Evolutionary conservation across 805 yeast genomes (phyloP), one percentile per base, ranked within the genome.

Genomic region (Zygoascus bituminiphila): DNA sequence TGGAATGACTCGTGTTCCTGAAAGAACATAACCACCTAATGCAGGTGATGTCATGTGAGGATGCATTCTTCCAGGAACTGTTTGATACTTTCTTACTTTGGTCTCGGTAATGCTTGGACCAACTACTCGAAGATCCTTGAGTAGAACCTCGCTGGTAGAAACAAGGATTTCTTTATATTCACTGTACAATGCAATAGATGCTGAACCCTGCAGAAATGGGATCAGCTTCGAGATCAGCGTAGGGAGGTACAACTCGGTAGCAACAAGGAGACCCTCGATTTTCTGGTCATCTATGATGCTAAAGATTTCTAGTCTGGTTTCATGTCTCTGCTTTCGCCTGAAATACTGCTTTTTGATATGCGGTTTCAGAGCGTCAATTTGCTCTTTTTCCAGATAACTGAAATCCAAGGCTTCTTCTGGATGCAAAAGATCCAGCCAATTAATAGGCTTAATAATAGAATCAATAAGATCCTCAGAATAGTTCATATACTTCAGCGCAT

Each of bases 1-100:
- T 42, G 96, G 96, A 46, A 79, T 68, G 0, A 93, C 97, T 44
- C 85, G 73, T 14, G 85, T 77, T 2, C 91, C 95, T 70, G 80
- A 76, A 55, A 88, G 69, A 2, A 93, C 63, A 63, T 79, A 91
- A 0, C 99, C 99, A 29, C 97, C 98, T 50, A 84, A 89, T 5
- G 95, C 88, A 58, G 87, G 76, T 74, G 83, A 81, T 0, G 97
- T 86, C 99, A 93, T 93, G 51, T 82, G 62, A 0, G 99, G 99
- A 64, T 93, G 99, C 59, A 91, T 71, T 62, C 94, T 81, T 6
- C 98, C 98, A 17, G 95, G 87, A 24, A 91, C 79, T 2, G 97
- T 88, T 69, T 93, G 99, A 63, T 84, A 89, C 44, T 81, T 82
- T 54, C 97, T 77, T 10, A 84, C 93, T 53, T 86, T 74, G 0